Evolutionary conservation across 1,284 basidiomycete species (phyloP).

Genomic region (Pisolithus thermaeus): DNA sequence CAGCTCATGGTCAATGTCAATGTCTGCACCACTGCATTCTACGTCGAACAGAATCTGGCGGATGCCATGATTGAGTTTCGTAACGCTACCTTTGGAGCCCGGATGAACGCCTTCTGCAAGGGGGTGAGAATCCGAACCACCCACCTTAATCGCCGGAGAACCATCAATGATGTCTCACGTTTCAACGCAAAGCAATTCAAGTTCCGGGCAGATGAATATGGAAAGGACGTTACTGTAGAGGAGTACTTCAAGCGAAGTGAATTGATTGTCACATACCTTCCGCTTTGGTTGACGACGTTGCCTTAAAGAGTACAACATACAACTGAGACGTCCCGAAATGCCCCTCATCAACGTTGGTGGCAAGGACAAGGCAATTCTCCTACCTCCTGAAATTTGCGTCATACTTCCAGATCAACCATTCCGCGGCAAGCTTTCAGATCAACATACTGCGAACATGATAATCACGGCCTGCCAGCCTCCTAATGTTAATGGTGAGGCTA

Average conservation of each 20-base stretch:
- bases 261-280: slow-evolving; percentile 17
- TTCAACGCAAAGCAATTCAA: slow-evolving; percentile 45
- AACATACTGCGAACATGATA: slow-evolving; percentile 72
- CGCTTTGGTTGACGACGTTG: not conserved
- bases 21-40: slow-evolving; percentile 77
- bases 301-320: slow-evolving; percentile 54
- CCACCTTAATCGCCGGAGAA: slow-evolving; percentile 66
- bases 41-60: slow-evolving; percentile 59
- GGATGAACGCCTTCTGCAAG: slow-evolving; percentile 50
- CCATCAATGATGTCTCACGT: slow-evolving; percentile 49
- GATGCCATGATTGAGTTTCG: slow-evolving; percentile 51
- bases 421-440: slow-evolving; percentile 64
- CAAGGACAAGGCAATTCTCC: slow-evolving; percentile 42
- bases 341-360: slow-evolving; percentile 69
- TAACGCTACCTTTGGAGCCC: slow-evolving; percentile 49
- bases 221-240: slow-evolving; percentile 49
- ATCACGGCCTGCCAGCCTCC: slow-evolving; percentile 64
- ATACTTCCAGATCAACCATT: slow-evolving; percentile 71
- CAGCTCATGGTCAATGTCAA: slow-evolving; percentile 82
- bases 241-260: slow-evolving; percentile 62
- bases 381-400: slow-evolving; percentile 69
- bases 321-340: slow-evolving; percentile 47
- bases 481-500: slow-evolving; percentile 60
- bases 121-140: slow-evolving; percentile 56
- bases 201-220: slow-evolving; percentile 55